Percentiles rank a stretch among this genome's conserved stretches.
phyloP scores from a whole-genome alignment of 805 yeast genomes.

The Spathaspora sp. region DNA sequence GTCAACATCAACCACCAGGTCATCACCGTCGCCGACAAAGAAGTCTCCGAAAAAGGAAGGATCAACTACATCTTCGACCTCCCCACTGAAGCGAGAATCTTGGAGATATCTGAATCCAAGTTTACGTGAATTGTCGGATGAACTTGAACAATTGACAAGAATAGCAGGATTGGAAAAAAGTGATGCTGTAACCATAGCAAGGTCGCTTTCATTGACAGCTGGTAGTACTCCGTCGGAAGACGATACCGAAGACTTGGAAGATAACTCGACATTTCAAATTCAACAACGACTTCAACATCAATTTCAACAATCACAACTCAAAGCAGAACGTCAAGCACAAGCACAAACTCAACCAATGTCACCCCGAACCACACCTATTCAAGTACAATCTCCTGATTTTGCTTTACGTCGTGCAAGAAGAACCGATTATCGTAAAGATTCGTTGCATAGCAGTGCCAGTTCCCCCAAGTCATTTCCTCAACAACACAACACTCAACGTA shows the following conservation, averaged over 20 bases:
- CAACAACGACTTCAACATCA: slow-evolving; percentile 16
- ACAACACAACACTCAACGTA: not conserved
- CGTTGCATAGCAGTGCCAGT: slow-evolving; percentile 10
- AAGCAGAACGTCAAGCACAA: slow-evolving; percentile 7
- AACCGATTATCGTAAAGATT: slow-evolving; percentile 34
- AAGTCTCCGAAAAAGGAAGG: slow-evolving; percentile 1
- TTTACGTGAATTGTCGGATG: slow-evolving; percentile 66
- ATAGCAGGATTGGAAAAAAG: slow-evolving; percentile 75
- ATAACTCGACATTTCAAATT: slow-evolving; percentile 6
- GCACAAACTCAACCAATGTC: slow-evolving; percentile 13
- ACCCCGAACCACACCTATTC: not conserved
- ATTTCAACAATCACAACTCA: slow-evolving; percentile 11
- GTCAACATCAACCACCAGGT: slow-evolving; percentile 2
- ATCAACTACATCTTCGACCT: slow-evolving; percentile 1
- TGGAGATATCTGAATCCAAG: slow-evolving; percentile 50
- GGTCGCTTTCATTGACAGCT: slow-evolving; percentile 52
- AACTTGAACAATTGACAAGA: slow-evolving; percentile 68
- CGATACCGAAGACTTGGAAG: slow-evolving; percentile 2
- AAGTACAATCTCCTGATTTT: slow-evolving; percentile 15
- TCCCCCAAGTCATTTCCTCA: slow-evolving; percentile 4
- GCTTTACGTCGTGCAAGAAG: slow-evolving; percentile 37
- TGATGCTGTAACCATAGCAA: slow-evolving; percentile 79
- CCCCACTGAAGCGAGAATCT: slow-evolving; percentile 10
- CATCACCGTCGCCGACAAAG: slow-evolving; percentile 3
- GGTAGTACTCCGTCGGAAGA: no score